Conservation (phyloP, 306 rosid genomes). For the Nissolia schottii region DNA sequence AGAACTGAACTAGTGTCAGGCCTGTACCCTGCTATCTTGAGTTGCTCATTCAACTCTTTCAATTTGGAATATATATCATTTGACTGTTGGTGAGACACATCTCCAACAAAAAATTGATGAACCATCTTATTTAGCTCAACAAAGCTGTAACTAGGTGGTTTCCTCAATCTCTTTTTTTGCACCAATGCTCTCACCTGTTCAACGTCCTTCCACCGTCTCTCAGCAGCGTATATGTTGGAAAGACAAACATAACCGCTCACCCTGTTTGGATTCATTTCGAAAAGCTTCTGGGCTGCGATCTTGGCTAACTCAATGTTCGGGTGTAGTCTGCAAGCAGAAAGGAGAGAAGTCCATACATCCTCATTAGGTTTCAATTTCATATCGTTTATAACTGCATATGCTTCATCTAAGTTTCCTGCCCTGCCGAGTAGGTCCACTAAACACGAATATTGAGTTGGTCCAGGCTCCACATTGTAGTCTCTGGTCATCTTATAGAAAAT, state of each 20-base stretch:
- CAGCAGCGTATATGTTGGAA: constrained; percentile 62
- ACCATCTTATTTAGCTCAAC: constrained; percentile 51
- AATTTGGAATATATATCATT: constrained; percentile 41
- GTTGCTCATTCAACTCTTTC: constrained; percentile 40
- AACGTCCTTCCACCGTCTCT: constrained; percentile 56
- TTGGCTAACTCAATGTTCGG: constrained; percentile 48
- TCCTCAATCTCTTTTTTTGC: constrained; percentile 38
- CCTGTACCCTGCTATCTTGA: constrained; percentile 52
- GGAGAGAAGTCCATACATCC: constrained; percentile 56
- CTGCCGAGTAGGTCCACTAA: constrained; percentile 63
- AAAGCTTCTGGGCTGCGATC: constrained; percentile 48
- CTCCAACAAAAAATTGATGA: constrained; percentile 57
- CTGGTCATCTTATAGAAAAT: constrained; percentile 39
- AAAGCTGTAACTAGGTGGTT: constrained; percentile 54
- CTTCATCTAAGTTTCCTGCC: constrained; percentile 55
- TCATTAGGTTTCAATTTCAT: constrained; percentile 41
- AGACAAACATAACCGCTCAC: constrained; percentile 59
- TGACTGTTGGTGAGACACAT: constrained; percentile 46
- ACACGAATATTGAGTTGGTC: constrained; percentile 47
- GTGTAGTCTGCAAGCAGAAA: constrained; percentile 58
- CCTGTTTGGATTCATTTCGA: constrained; percentile 45
- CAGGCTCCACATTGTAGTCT: constrained; percentile 43
- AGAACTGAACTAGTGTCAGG: constrained; percentile 60
- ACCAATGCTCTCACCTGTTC: constrained; percentile 47
- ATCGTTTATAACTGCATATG: constrained; percentile 39